A percentile compares a stretch with the other conserved stretches of the same genome.
Conservation (phyloP, 2,329 filamentous ascomycete genomes). For the Neonectria magnoliae region DNA sequence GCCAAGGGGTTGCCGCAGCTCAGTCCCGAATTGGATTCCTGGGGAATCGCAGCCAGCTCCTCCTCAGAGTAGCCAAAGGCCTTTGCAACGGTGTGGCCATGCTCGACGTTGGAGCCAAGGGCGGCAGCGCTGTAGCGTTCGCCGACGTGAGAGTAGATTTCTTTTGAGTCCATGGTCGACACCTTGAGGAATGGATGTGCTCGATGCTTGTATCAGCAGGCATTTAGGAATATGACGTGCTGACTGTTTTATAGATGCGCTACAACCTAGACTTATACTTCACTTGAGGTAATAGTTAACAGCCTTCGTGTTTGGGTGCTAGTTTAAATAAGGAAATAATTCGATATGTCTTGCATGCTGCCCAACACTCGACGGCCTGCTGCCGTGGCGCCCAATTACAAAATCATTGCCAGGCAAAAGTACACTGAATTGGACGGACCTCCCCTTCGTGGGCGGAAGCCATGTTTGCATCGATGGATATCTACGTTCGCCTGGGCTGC, state of each 20-base stretch:
- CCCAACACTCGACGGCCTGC: slow-evolving; percentile 10
- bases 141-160: slow-evolving; percentile 49
- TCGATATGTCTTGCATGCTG: background rate
- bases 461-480: too few relatives aligned
- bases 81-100: slow-evolving; percentile 55
- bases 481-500: too few relatives aligned
- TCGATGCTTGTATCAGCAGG: background rate
- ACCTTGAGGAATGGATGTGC: background rate
- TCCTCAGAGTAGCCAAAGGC: slow-evolving; percentile 63
- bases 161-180: slow-evolving; percentile 40
- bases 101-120: slow-evolving; percentile 41
- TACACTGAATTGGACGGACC: background rate
- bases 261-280: background rate
- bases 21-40: slow-evolving; percentile 61
- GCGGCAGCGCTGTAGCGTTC: slow-evolving; percentile 50
- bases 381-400: slow-evolving; percentile 17
- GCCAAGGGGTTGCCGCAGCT: slow-evolving; percentile 65
- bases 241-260: background rate
- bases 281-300: too few relatives aligned
- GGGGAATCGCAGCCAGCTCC: slow-evolving; percentile 57
- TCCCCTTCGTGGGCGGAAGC: background rate
- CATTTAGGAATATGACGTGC: background rate
- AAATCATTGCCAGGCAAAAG: slow-evolving; percentile 23
- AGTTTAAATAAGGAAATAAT: background rate
- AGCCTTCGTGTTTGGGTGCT: background rate